Evolutionary conservation across 129 eudicot genomes (phyloP).

Genomic region (Logfia minima): DNA sequence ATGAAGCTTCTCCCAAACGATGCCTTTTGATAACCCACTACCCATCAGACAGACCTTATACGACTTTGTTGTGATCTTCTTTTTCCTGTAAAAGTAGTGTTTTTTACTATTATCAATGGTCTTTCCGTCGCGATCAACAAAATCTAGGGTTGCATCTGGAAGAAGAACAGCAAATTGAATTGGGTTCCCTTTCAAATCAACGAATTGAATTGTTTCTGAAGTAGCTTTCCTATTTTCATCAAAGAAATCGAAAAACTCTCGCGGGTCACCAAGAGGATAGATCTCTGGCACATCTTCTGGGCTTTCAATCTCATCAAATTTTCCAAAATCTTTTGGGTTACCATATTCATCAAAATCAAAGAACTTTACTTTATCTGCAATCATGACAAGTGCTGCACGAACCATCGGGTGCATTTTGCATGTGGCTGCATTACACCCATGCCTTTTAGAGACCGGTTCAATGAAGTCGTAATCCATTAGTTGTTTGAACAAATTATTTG

Average conservation of each 20-base stretch:
- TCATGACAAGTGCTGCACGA: constrained; percentile 26
- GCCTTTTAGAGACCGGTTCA: constrained; percentile 16
- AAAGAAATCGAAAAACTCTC: constrained; percentile 28
- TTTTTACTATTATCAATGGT: background rate
- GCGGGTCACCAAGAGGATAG: constrained; percentile 37
- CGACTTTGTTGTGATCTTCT: constrained; percentile 18
- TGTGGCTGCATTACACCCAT: constrained; percentile 17
- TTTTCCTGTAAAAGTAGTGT: constrained; percentile 7
- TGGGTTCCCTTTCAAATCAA: constrained; percentile 9
- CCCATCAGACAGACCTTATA: constrained; percentile 39
- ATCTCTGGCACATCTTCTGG: constrained; percentile 14
- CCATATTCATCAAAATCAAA: constrained; percentile 40
- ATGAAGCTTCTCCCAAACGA: constrained; percentile 37
- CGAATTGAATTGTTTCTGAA: background rate
- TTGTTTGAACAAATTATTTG: constrained; percentile 21
- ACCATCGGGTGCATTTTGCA: constrained; percentile 45
- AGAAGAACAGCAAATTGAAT: background rate
- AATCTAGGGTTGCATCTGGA: no score
- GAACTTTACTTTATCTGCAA: constrained; percentile 30
- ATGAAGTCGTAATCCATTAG: constrained; percentile 30
- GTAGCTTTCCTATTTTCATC: background rate
- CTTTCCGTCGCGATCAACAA: constrained; percentile 8
- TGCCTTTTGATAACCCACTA: constrained; percentile 34
- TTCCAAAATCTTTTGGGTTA: constrained; percentile 25
- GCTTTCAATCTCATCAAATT: constrained; percentile 21